Evolutionary conservation across 345 rosid species (phyloP).

Genomic region (Adansonia digitata): DNA sequence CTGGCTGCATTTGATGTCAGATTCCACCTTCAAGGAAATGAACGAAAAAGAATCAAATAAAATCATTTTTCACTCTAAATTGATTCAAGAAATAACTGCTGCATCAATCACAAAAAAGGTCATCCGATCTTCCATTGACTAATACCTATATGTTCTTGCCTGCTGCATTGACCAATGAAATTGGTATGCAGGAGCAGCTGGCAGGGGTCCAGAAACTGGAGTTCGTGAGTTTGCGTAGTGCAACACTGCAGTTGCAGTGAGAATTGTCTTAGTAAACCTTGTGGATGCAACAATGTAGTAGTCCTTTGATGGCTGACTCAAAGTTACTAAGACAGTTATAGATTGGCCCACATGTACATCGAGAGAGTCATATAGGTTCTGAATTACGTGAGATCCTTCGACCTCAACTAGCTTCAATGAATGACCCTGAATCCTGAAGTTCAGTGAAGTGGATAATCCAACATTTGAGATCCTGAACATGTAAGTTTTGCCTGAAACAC

Average conservation of each 20-base stretch:
- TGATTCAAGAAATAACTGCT: neutral
- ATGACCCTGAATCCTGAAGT: constrained; percentile 88
- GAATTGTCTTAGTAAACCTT: constrained; percentile 39
- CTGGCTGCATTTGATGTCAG: constrained; percentile 91
- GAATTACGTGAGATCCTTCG: constrained; percentile 81
- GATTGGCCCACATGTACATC: constrained; percentile 91
- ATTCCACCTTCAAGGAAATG: constrained; percentile 53
- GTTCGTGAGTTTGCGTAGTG: constrained; percentile 60
- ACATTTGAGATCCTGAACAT: constrained; percentile 85
- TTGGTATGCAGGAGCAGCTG: constrained; percentile 44
- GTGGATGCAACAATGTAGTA: constrained; percentile 73
- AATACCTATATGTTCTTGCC: constrained; percentile 73
- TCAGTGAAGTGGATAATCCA: constrained; percentile 62
- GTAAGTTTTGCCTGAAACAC: constrained; percentile 65
- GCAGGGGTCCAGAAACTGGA: constrained; percentile 62
- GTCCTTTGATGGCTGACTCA: constrained; percentile 69
- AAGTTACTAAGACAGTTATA: constrained; percentile 56
- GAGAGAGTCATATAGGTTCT: constrained; percentile 68
- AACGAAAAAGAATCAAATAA: neutral
- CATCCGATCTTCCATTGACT: neutral
- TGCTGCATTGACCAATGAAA: constrained; percentile 78
- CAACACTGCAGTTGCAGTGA: constrained; percentile 49
- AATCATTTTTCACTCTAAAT: neutral
- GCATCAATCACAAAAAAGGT: neutral
- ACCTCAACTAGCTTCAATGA: constrained; percentile 75